phyloP scores from a whole-genome alignment of 495 filamentous ascomycete species.

The Collariella sp. region DNA sequence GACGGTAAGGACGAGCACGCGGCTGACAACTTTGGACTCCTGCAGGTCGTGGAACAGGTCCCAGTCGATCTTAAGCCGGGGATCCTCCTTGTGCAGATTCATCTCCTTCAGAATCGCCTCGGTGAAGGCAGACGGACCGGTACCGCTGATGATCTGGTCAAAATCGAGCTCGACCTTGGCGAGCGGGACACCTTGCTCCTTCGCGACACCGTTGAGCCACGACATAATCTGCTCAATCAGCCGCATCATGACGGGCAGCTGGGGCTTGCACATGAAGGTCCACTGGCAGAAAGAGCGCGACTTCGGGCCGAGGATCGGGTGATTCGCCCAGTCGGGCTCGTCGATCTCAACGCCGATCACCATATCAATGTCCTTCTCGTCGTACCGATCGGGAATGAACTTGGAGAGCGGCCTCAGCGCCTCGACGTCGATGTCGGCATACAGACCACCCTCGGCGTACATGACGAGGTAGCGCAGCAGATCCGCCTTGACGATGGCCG shows the following conservation, averaged over 20 bases:
- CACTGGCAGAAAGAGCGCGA: constrained; percentile 59
- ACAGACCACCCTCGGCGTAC: constrained; percentile 49
- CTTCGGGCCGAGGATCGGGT: constrained; percentile 54
- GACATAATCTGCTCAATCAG: constrained; percentile 52
- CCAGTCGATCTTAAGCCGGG: constrained; percentile 37
- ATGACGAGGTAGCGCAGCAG: constrained; percentile 52
- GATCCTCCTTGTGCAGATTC: constrained; percentile 27
- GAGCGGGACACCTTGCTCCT: constrained; percentile 44
- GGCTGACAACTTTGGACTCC: constrained; percentile 48
- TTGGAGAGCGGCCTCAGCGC: constrained; percentile 39
- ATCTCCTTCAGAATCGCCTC: constrained; percentile 52
- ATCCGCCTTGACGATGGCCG: constrained; percentile 53
- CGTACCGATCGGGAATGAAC: constrained; percentile 46
- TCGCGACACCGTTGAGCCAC: constrained; percentile 49
- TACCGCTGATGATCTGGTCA: constrained; percentile 59
- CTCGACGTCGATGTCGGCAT: constrained; percentile 51
- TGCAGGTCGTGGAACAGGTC: constrained; percentile 49
- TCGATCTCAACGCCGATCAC: constrained; percentile 60
- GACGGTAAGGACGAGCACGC: constrained; percentile 52
- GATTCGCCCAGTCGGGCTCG: constrained; percentile 50
- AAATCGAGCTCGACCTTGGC: constrained; percentile 52
- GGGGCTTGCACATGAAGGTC: constrained; percentile 57
- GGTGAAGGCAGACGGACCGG: constrained; percentile 59
- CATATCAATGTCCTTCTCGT: constrained; percentile 46
- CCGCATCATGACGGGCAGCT: constrained; percentile 52